phyloP scores from a whole-genome alignment of 176 grass and related monocot genomes.

The Secale cereale region DNA sequence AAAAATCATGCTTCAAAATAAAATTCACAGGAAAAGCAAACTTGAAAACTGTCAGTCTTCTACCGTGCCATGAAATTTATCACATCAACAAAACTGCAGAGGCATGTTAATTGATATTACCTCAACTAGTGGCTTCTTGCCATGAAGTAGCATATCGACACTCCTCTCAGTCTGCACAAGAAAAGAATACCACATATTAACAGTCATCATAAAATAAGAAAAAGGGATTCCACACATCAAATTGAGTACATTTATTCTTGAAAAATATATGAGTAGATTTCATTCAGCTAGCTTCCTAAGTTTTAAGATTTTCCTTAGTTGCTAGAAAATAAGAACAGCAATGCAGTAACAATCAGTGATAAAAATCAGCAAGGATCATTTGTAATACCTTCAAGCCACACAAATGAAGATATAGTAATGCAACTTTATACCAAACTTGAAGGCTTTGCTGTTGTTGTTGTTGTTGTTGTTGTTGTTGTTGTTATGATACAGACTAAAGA shows the following conservation, averaged over 20 bases:
- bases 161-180: constrained; percentile 87
- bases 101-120: constrained; percentile 21
- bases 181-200: constrained; percentile 3
- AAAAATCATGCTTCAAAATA: constrained; percentile 21
- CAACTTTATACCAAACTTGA: too few relatives aligned
- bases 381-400: too few relatives aligned
- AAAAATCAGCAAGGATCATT: not conserved
- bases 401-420: too few relatives aligned
- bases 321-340: not conserved
- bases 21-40: not conserved
- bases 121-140: constrained; percentile 92
- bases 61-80: constrained; percentile 7
- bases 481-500: not conserved
- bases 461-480: too few relatives aligned
- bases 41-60: not conserved
- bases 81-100: not conserved
- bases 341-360: not conserved
- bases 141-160: constrained; percentile 84
- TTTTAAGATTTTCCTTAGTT: not conserved
- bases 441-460: too few relatives aligned
- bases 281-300: constrained; percentile 3
- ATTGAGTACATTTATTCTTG: constrained; percentile 9
- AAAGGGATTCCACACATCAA: not conserved
- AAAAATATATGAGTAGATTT: not conserved
- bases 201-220: not conserved